Evolutionary conservation across 2,329 filamentous ascomycete species (phyloP).

Genomic region (Botryotinia globosa): DNA sequence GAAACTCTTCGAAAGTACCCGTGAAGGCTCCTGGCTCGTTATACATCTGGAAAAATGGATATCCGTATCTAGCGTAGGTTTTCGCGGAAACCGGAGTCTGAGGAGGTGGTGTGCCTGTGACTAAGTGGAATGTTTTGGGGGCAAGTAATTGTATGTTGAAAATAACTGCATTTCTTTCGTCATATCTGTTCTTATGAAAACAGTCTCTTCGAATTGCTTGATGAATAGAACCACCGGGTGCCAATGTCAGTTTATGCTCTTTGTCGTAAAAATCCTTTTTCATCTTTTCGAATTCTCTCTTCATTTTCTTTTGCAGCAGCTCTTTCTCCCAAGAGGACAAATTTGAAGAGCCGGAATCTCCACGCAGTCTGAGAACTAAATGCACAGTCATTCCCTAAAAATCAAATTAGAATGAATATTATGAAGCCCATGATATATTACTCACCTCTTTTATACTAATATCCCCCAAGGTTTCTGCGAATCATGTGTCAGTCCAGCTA

Average conservation of each 20-base stretch:
- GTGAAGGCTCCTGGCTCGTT: neutral
- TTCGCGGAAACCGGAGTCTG: neutral
- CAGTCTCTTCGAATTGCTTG: slow-evolving; percentile 11
- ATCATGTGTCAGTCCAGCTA: neutral
- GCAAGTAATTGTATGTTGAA: slow-evolving; percentile 14
- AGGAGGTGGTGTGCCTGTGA: slow-evolving; percentile 3
- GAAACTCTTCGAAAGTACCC: neutral
- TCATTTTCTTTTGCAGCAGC: too few species aligned
- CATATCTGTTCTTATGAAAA: neutral
- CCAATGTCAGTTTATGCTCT: neutral
- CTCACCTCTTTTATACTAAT: neutral
- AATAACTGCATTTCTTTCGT: neutral
- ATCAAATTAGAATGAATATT: neutral
- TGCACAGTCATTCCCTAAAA: neutral
- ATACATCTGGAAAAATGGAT: slow-evolving; percentile 16
- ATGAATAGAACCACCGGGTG: slow-evolving; percentile 7
- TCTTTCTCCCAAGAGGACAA: too few species aligned
- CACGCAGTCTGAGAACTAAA: neutral
- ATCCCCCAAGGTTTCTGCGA: neutral
- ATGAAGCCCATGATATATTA: neutral
- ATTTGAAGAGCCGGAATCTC: neutral
- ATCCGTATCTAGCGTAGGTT: neutral
- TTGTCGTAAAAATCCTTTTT: neutral
- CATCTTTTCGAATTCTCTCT: neutral
- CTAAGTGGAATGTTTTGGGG: slow-evolving; percentile 4